Evolutionary conservation across 768 basidiomycete species (phyloP), one percentile per base, ranked within the genome.

Genomic region (Lactarius vividus): DNA sequence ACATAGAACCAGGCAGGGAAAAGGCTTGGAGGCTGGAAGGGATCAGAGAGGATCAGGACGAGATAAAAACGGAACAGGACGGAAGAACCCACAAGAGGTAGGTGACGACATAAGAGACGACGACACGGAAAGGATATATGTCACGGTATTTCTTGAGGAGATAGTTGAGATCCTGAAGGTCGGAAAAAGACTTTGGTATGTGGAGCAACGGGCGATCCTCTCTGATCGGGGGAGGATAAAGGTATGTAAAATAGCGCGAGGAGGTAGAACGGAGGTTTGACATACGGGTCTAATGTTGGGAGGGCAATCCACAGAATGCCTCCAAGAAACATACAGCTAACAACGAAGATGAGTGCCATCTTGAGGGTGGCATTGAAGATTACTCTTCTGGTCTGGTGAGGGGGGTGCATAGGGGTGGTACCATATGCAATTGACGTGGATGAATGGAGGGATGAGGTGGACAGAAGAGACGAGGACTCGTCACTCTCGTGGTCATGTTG

Each of bases 1-100:
- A 98, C 95, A 98, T 96, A 52, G 94, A 96, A 1, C 96, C 96
- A 0, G 96, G 96, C 16, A 98, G 83, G 8, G 95, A 96, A 78
- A 98, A 98, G 0, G 94, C 94, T 81, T 98, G 96, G 8, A 98
- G 82, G 78, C 95, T 96, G 73, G n/a, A 37, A 28, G 49, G 28
- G 23, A 26, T 52, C 23, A 23, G 26, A 28, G 23, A 53, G n/a
- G 18, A 39, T 26, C 18, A 52, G 37, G n/a, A 63, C 57, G 20
- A 66, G 18, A 28, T 57, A 29, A n/a, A 53, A 56, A 58, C 39
- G 68, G 11, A 68, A 62, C 64, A 46, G 52, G n/a, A 62, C n/a
- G 37, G 39, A 59, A 59, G 46, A 0, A 84, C 93, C 69, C 71
- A 96, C 95, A 97, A 98, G 71, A 98, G 83, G 76, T 96, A 98